Conservation (phyloP, 129 eudicot genomes). For the Daucus carota region DH1_v3.0 NC_030383.2:4470001-4470500, state of each 20-base stretch:
- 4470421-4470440: background rate
- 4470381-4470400: background rate
- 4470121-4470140: too few species aligned
- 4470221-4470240: background rate
- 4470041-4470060: too few species aligned
- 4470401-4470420: background rate
- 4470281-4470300: background rate
- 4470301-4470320: background rate
- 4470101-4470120: too few species aligned
- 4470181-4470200: background rate
- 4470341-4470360: background rate
- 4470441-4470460: background rate
- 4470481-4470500: slow-evolving; percentile 1
- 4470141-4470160: background rate
- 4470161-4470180: background rate
- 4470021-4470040: too few species aligned
- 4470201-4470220: background rate
- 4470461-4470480: background rate
- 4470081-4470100: too few species aligned
- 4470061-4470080: too few species aligned
- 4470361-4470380: background rate
- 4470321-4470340: background rate
- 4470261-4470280: background rate
- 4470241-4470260: background rate
- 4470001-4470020: too few species aligned